Evolutionary conservation across 2,329 filamentous ascomycete genomes (phyloP).

Genomic region (Epichloe bromicola): DNA sequence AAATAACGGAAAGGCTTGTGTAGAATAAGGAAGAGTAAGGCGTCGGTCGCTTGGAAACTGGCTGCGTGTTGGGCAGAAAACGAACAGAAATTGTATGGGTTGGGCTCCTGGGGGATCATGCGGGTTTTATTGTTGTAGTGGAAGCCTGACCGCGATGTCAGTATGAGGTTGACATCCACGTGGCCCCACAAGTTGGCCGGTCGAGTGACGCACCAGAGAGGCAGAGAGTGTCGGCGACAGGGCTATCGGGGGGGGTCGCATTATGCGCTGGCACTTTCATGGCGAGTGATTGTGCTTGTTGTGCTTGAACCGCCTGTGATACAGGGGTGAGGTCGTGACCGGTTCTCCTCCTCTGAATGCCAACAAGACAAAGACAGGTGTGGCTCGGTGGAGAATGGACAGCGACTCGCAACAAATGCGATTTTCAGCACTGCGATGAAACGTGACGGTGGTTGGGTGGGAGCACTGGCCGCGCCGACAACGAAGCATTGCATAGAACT

Average conservation of each 20-base stretch:
- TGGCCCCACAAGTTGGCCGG: slow-evolving; percentile 13
- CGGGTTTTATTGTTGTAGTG: slow-evolving; percentile 34
- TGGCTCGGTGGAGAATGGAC: slow-evolving; percentile 22
- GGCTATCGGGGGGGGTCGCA: slow-evolving; percentile 21
- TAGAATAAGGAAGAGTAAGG: slow-evolving; percentile 8
- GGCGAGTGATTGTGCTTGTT: slow-evolving; percentile 20
- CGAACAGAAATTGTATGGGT: slow-evolving; percentile 17
- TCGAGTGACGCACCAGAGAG: slow-evolving; percentile 8
- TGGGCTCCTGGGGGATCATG: slow-evolving; percentile 32
- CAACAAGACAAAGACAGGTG: slow-evolving; percentile 6
- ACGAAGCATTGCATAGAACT: slow-evolving; percentile 27
- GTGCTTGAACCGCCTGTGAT: slow-evolving; percentile 20
- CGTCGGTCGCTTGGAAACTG: slow-evolving; percentile 10
- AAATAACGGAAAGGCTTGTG: slow-evolving; percentile 6
- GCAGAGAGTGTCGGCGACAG: slow-evolving; percentile 8
- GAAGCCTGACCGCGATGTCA: slow-evolving; percentile 15
- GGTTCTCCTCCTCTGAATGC: slow-evolving; percentile 22
- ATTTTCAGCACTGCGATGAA: slow-evolving; percentile 10
- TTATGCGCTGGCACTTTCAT: slow-evolving; percentile 33
- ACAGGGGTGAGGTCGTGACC: slow-evolving; percentile 22
- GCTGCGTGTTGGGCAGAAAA: slow-evolving; percentile 24
- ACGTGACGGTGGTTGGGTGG: slow-evolving; percentile 11
- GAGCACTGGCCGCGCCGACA: slow-evolving; percentile 33
- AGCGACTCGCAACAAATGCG: slow-evolving; percentile 9
- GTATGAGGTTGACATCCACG: slow-evolving; percentile 4